Conservation (phyloP, 164 flowering plant genomes). For the Sedum album region DNA sequence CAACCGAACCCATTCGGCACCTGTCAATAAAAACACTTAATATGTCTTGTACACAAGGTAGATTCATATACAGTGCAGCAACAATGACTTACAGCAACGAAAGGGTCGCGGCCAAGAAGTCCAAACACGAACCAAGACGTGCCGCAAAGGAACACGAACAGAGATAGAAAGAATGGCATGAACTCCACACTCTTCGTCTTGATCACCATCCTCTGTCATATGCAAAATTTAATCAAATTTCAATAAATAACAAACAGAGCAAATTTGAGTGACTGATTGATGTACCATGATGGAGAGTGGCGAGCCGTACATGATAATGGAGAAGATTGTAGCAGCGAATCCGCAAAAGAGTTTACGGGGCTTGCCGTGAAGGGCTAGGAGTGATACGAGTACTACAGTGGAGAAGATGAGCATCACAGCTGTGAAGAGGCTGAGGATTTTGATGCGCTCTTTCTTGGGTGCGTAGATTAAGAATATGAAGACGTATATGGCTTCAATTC, state of each 20-base stretch:
- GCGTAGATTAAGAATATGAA: constrained; percentile 56
- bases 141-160: constrained; percentile 52
- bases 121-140: constrained; percentile 60
- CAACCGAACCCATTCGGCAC: constrained; percentile 79
- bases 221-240: not conserved
- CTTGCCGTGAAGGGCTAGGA: constrained; percentile 56
- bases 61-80: too few species aligned
- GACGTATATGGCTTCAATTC: constrained; percentile 60
- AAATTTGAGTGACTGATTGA: too few species aligned
- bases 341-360: constrained; percentile 75
- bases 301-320: constrained; percentile 85
- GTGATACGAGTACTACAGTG: constrained; percentile 49
- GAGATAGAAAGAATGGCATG: constrained; percentile 63
- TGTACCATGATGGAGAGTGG: constrained; percentile 88
- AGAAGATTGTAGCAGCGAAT: constrained; percentile 67
- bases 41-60: too few species aligned
- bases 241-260: not conserved
- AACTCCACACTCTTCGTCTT: constrained; percentile 62
- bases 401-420: constrained; percentile 45
- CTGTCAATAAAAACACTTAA: constrained; percentile 22
- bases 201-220: constrained; percentile 42
- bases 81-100: constrained; percentile 37
- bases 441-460: constrained; percentile 51
- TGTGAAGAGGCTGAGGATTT: constrained; percentile 39
- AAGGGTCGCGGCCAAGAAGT: constrained; percentile 48